phyloP scores from a whole-genome alignment of 2,329 filamentous ascomycete genomes.

The Trichoderma harzianum region DNA sequence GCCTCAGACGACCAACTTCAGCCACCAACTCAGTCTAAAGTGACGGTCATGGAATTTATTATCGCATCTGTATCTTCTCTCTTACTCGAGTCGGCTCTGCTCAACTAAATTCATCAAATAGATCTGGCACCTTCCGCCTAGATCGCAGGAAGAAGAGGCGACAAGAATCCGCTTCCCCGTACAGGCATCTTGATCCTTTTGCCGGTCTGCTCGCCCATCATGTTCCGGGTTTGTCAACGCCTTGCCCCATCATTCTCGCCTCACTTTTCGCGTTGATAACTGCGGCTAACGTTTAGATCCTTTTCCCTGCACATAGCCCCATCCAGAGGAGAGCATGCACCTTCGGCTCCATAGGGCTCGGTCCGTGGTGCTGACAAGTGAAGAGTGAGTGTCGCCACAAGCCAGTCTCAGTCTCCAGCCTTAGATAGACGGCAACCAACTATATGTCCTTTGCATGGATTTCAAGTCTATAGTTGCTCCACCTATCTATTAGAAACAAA shows the following conservation, averaged over 20 bases:
- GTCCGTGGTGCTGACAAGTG: conserved; percentile 74
- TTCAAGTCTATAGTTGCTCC: background rate
- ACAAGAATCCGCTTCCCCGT: too few species aligned
- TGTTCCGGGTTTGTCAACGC: conserved; percentile 22
- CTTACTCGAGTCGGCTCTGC: background rate
- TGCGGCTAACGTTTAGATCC: background rate
- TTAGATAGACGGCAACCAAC: background rate
- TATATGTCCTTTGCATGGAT: background rate
- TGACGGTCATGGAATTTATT: background rate
- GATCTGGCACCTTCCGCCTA: background rate
- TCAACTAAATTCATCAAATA: background rate
- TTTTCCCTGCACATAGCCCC: conserved; percentile 41
- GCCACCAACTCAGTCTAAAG: background rate
- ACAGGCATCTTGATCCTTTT: background rate
- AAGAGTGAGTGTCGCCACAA: conserved; percentile 57
- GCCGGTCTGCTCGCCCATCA: conserved; percentile 2
- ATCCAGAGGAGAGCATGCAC: conserved; percentile 71
- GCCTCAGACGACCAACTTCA: background rate
- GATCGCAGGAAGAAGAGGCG: background rate
- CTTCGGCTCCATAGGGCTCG: conserved; percentile 80
- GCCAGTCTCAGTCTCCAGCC: background rate
- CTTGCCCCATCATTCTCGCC: background rate
- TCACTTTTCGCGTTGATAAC: background rate
- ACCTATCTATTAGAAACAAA: background rate
- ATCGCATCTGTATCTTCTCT: background rate